Evolutionary conservation across 768 basidiomycete genomes (phyloP).

Genomic region (Termitomyces sp.): DNA sequence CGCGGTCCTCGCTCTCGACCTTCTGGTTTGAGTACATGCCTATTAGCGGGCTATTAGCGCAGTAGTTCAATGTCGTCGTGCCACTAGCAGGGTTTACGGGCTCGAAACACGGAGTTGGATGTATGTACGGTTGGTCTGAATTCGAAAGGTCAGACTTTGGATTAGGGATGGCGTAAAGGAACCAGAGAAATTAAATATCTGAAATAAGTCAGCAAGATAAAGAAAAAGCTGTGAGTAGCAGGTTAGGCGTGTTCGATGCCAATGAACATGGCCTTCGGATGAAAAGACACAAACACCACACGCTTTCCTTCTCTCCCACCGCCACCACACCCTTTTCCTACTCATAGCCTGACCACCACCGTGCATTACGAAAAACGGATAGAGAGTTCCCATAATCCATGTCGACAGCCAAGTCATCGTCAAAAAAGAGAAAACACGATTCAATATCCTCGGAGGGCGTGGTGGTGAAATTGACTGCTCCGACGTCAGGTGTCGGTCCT

Average conservation of each 20-base stretch:
- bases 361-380: not conserved
- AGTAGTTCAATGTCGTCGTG: conserved; percentile 1
- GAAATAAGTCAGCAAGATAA: conserved; percentile 7
- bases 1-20: conserved; percentile 13
- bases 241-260: conserved; percentile 9
- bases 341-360: not conserved
- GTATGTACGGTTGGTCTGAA: not conserved
- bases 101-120: conserved; percentile 1
- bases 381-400: conserved; percentile 17
- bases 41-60: not conserved
- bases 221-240: not conserved
- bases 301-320: conserved; percentile 11
- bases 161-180: conserved; percentile 3
- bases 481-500: conserved; percentile 29
- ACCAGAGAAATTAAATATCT: conserved; percentile 8
- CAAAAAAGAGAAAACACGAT: conserved; percentile 33
- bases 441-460: conserved; percentile 16
- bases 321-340: conserved; percentile 6
- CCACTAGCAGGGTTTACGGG: conserved; percentile 3
- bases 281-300: conserved; percentile 12
- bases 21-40: conserved; percentile 13
- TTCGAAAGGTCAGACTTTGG: conserved; percentile 5
- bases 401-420: conserved; percentile 30
- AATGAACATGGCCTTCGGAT: conserved; percentile 12
- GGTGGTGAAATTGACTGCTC: conserved; percentile 27